Evolutionary conservation across 441 rosid species (phyloP), one percentile per base, ranked within the genome.

Genomic region (Omphalea diandra): DNA sequence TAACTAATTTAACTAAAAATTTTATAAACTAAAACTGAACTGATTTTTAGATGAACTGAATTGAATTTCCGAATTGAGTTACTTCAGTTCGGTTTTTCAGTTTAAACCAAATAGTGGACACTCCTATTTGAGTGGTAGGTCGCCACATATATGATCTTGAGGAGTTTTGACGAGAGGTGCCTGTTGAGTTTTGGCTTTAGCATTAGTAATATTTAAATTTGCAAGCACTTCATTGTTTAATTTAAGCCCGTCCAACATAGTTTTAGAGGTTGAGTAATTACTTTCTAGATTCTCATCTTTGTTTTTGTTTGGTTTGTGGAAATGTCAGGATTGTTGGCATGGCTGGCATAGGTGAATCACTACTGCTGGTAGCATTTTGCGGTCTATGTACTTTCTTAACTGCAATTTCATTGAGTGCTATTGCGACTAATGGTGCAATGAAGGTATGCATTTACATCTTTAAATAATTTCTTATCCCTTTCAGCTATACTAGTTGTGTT

Each of bases 381-480:
- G 98, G 99, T 61, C 53, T 82, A 70, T 96, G 99, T 81, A 96
- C 99, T 76, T 93, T 96, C 84, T 80, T 96, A 77, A 93, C 99
- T 62, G 72, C 88, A 76, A 87, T 96, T 79, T 96, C 99, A 17
- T 75, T 96, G 81, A 96, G 99, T 84, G 99, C 99, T 59, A 96
- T 96, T 84, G 99, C 99, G 53, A 96, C 99, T 52, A 96, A 96
- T 86, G 99, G 99, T 69, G 99, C 99, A 63, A 96, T 96, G 97
- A 96, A 93, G 97, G 98, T 96, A 77, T 12, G 32, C 9, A 38
- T 52, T 22, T 41, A 10, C 49, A 40, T 35, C 10, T 18, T 32
- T 27, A 57, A 17, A 35, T 14, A 6, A 29, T 58, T 63, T 50
- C 40, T n/a, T 2, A 4, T 70, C 12, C 38, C 31, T 27, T 38